Percentiles rank a stretch among this genome's conserved stretches.
phyloP scores from a whole-genome alignment of 805 yeast species.

The Lipomyces yamanashiensis region DNA sequence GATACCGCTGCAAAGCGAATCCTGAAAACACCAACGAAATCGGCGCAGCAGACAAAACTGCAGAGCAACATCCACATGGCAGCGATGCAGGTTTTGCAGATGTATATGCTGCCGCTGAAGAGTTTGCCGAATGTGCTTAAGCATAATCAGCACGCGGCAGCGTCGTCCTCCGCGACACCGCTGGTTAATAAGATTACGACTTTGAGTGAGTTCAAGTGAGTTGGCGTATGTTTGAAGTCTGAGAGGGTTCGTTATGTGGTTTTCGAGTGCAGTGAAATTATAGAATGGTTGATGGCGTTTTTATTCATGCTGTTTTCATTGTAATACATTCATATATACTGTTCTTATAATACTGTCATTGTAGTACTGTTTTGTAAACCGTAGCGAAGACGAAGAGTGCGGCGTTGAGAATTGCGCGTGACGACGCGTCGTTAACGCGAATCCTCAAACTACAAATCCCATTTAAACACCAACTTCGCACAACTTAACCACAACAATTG shows the following conservation, averaged over 20 bases:
- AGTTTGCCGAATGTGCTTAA: conserved; percentile 57
- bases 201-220: conserved; percentile 1
- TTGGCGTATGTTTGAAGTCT: background rate
- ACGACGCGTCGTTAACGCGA: conserved; percentile 4
- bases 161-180: conserved; percentile 3
- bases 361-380: background rate
- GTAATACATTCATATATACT: too few relatives aligned
- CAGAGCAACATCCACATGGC: conserved; percentile 62
- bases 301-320: too few relatives aligned
- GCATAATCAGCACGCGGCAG: conserved; percentile 17
- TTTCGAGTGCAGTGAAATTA: too few relatives aligned
- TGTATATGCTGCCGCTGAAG: conserved; percentile 66
- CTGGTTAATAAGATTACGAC: conserved; percentile 11
- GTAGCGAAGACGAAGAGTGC: background rate
- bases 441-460: background rate
- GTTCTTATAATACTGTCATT: too few relatives aligned
- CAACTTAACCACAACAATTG: too few relatives aligned
- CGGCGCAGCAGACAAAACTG: conserved; percentile 53
- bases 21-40: conserved; percentile 44
- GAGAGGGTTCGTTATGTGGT: too few relatives aligned
- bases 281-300: too few relatives aligned
- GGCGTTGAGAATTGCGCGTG: conserved; percentile 1
- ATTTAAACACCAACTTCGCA: background rate
- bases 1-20: conserved; percentile 57
- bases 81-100: conserved; percentile 66